These are phyloP conservation scores for Adansonia digitata DNA, from an alignment of 345 rosid genomes.

Conservation along the genomic window DNA sequence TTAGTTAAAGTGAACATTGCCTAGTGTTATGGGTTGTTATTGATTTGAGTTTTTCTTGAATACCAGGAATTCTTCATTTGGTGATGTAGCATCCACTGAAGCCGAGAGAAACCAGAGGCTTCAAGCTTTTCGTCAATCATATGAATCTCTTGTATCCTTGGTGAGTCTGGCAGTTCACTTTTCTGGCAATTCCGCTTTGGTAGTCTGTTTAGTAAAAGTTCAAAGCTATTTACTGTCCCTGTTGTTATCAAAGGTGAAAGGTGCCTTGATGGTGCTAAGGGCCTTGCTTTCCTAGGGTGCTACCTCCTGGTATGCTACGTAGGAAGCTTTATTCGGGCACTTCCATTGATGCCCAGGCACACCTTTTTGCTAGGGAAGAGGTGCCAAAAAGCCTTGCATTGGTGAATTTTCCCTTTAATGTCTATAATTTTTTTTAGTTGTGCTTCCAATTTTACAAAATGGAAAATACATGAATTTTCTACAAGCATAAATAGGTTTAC, in stretches of 20 bases:
- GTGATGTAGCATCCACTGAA: constrained; percentile 64
- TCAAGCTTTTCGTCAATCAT: constrained; percentile 67
- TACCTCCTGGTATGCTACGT: neutral
- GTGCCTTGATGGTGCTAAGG: neutral
- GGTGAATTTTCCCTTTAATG: neutral
- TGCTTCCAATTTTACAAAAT: neutral
- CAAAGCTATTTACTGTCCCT: neutral
- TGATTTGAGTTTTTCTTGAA: constrained; percentile 21
- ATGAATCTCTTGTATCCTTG: constrained; percentile 83
- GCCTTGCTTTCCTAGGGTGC: neutral
- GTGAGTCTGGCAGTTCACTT: constrained; percentile 40
- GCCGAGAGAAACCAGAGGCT: constrained; percentile 82
- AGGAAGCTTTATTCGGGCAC: neutral
- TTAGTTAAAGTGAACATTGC: constrained; percentile 26
- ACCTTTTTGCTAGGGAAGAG: neutral
- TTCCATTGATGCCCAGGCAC: neutral
- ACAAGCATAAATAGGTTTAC: neutral
- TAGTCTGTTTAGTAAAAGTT: neutral
- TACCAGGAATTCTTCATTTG: constrained; percentile 76
- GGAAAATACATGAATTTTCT: neutral
- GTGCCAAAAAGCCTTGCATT: neutral
- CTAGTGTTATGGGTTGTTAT: constrained; percentile 11
- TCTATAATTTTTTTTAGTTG: neutral
- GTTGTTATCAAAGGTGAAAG: neutral
- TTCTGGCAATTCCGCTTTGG: neutral